Percentiles rank a stretch among this genome's conserved stretches.
Evolutionary conservation across 176 grass and related monocot genomes (phyloP).

Genomic region (Bromus sterilis): DNA sequence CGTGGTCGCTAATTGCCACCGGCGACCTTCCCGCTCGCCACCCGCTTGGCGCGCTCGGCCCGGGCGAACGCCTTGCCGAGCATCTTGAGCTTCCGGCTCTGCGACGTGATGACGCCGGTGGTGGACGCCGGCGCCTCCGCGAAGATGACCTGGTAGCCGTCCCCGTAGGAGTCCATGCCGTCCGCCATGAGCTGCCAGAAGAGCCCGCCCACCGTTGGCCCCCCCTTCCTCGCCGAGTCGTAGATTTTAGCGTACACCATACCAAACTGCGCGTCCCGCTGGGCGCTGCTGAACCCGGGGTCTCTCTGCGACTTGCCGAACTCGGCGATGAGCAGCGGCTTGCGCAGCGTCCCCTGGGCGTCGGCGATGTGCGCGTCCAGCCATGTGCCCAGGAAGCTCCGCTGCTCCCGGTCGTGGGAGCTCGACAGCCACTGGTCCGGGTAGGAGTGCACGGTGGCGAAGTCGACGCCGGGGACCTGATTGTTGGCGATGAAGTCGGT

Average conservation of each 20-base stretch:
- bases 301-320: slow-evolving; percentile 78
- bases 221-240: slow-evolving; percentile 50
- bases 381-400: slow-evolving; percentile 59
- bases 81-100: slow-evolving; percentile 49
- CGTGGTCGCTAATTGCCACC: background rate
- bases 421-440: slow-evolving; percentile 79
- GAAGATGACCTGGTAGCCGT: slow-evolving; percentile 84
- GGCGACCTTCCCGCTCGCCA: slow-evolving; percentile 1
- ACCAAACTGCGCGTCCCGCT: slow-evolving; percentile 65
- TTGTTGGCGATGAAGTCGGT: slow-evolving; percentile 96
- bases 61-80: slow-evolving; percentile 38
- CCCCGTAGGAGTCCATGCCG: slow-evolving; percentile 83
- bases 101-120: slow-evolving; percentile 40
- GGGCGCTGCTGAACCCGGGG: slow-evolving; percentile 46
- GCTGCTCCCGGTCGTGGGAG: slow-evolving; percentile 43
- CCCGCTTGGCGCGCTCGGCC: background rate
- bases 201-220: slow-evolving; percentile 45
- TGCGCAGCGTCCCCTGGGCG: slow-evolving; percentile 35
- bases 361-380: slow-evolving; percentile 75
- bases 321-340: slow-evolving; percentile 78
- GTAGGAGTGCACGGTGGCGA: slow-evolving; percentile 95
- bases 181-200: slow-evolving; percentile 84
- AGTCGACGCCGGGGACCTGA: slow-evolving; percentile 63
- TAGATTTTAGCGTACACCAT: slow-evolving; percentile 69
- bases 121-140: slow-evolving; percentile 44